phyloP scores from a whole-genome alignment of 345 rosid genomes.

The Salix viminalis region DNA sequence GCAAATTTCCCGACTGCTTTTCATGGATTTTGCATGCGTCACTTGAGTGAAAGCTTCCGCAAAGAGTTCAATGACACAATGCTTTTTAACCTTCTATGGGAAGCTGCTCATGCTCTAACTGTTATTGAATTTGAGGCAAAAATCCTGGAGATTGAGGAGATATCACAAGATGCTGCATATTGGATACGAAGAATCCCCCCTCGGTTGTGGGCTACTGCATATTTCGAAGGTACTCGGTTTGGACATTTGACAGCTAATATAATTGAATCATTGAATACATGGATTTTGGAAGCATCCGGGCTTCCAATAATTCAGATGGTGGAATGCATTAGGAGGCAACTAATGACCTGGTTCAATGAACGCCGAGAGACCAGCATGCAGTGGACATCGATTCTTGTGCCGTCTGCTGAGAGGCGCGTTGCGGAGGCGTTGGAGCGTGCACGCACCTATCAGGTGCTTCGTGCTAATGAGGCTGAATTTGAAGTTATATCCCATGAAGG shows the following conservation, averaged over 20 bases:
- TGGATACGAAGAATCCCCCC: conserved; percentile 95
- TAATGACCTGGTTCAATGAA: conserved; percentile 98
- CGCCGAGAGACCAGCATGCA: conserved; percentile 91
- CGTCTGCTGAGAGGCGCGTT: conserved; percentile 83
- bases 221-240: conserved; percentile 87
- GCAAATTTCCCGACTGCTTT: conserved; percentile 91
- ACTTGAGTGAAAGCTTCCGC: conserved; percentile 86
- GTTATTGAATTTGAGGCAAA: conserved; percentile 89
- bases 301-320: conserved; percentile 98
- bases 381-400: conserved; percentile 91
- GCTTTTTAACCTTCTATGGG: conserved; percentile 90
- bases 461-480: conserved; percentile 91
- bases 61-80: conserved; percentile 90
- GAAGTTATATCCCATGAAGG: conserved; percentile 96
- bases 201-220: conserved; percentile 92
- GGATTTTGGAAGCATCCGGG: conserved; percentile 94
- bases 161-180: conserved; percentile 88
- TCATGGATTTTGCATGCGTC: conserved; percentile 96
- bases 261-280: conserved; percentile 70
- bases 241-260: conserved; percentile 90
- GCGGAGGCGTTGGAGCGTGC: conserved; percentile 89
- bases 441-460: conserved; percentile 80
- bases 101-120: conserved; percentile 88
- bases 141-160: conserved; percentile 79
- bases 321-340: conserved; percentile 96